These are phyloP conservation scores for Globisporangium nodosum DNA, from an alignment of 352 stramenopile species.

Conservation along the genomic window DNA sequence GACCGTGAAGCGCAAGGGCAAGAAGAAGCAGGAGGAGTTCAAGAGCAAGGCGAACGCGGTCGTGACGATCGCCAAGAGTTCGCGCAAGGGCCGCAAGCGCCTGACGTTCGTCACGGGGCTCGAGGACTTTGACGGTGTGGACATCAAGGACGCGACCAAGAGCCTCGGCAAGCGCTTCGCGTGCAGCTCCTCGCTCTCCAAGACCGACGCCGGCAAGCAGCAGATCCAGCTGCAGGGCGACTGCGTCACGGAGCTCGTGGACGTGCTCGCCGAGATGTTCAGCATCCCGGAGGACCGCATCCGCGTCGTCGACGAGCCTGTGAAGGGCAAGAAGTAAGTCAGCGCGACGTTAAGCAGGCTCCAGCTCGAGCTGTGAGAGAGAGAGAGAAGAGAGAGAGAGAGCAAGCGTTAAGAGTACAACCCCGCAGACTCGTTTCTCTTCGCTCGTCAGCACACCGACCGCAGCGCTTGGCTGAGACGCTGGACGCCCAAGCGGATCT, in stretches of 20 bases:
- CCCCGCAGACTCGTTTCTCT: neutral
- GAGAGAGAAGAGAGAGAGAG: neutral
- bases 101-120: constrained; percentile 80
- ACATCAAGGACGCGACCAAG: constrained; percentile 83
- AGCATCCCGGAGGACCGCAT: constrained; percentile 71
- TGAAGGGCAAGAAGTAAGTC: constrained; percentile 44
- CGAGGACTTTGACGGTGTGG: constrained; percentile 73
- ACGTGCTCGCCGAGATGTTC: constrained; percentile 76
- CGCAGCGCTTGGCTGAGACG: constrained; percentile 37
- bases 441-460: neutral
- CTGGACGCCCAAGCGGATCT: constrained; percentile 58
- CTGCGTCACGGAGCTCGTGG: constrained; percentile 63
- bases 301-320: constrained; percentile 57
- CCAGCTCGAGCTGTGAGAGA: no score
- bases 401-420: neutral
- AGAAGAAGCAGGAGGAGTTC: constrained; percentile 66
- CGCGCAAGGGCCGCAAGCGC: constrained; percentile 73
- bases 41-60: constrained; percentile 68
- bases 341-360: no score
- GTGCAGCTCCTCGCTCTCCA: constrained; percentile 75
- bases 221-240: constrained; percentile 84
- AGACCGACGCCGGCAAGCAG: constrained; percentile 67
- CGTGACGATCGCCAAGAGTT: constrained; percentile 64
- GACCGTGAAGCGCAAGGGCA: constrained; percentile 83
- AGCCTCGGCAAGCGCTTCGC: constrained; percentile 78